Base-by-base conservation (phyloP, 2,329 filamentous ascomycete genomes). In the Diaporthe nobilis region DNA sequence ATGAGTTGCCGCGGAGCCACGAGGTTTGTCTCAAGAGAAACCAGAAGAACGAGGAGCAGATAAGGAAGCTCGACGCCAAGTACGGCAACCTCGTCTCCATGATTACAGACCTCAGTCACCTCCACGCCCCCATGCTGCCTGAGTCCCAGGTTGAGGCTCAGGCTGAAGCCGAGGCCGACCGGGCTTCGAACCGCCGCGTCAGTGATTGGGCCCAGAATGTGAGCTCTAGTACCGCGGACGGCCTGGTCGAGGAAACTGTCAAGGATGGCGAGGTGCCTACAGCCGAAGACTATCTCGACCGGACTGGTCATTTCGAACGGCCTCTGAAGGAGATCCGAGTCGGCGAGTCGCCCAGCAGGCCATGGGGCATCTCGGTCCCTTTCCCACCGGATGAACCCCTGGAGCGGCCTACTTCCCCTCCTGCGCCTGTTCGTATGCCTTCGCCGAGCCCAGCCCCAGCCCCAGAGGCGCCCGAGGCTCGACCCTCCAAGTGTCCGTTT, bases 31-130 rank as follows among this genome's bases (percentile, higher is more conserved):
- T 98, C 77, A 93, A 94, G 81, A 91, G 96, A 75, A 98, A 98
- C 82, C 95, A 98, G 85, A 93, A 92, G 83, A 96, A 96, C 81
- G 93, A 96, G 80, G 91, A 94, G 78, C 94, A 96, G 81, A 94
- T 98, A 81, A 92, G 92, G 78, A 94, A 97, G 84, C 88, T 98
- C 73, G 96, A 98, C 83, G 95, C 95, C 77, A 98, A 98, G 84
- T 98, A 98, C 82, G 95, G 95, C 78, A 96, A 93, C 82, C 87
- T 98, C 58, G 95, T 95, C 79, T 97, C 92, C 85, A 98, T 98
- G 96, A 97, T 98, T 77, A 93, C 97, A 83, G 95, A 95, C 12
- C 87, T 98, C 53, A 94, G 95, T 67, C 91, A 93, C 78, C 95
- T 97, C 80, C 96, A 98, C 82, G 94, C 97, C 82, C 93, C 94